phyloP scores from a whole-genome alignment of 164 flowering plant genomes.

The Tetrastigma voinierianum region DNA sequence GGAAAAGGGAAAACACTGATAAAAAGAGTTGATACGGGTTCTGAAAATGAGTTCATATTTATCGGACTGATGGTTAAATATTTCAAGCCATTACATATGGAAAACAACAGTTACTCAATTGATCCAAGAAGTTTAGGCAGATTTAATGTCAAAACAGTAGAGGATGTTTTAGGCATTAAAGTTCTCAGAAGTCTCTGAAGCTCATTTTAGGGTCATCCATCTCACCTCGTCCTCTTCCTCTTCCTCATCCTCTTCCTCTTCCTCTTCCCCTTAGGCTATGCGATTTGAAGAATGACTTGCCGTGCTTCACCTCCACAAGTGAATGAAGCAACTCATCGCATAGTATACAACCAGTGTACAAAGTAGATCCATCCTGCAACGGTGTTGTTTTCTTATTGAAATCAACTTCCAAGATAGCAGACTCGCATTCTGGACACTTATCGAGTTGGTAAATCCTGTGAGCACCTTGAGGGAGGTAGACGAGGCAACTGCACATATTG shows the following conservation, averaged over 20 bases:
- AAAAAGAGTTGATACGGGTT: too few relatives aligned
- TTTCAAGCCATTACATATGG: too few relatives aligned
- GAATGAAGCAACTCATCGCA: conserved; percentile 95
- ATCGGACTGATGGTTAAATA: too few relatives aligned
- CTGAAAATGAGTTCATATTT: too few relatives aligned
- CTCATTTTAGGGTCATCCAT: conserved; percentile 86
- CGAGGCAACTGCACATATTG: conserved; percentile 90
- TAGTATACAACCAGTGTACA: conserved; percentile 77
- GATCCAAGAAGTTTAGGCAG: too few relatives aligned
- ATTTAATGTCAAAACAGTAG: too few relatives aligned
- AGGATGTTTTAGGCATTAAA: too few relatives aligned
- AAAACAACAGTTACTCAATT: too few relatives aligned
- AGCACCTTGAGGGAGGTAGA: conserved; percentile 86
- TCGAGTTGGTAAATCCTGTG: conserved; percentile 69
- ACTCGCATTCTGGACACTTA: conserved; percentile 83
- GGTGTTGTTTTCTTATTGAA: conserved; percentile 95
- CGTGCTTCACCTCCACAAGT: conserved; percentile 84
- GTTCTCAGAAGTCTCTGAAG: conserved; percentile 70
- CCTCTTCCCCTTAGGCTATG: conserved; percentile 57
- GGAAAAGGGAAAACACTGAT: too few relatives aligned
- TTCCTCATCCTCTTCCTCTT: conserved; percentile 37
- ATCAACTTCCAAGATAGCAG: conserved; percentile 77
- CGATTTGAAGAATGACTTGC: conserved; percentile 62
- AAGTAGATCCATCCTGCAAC: conserved; percentile 73
- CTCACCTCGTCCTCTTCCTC: conserved; percentile 58